These are phyloP conservation scores for Ophiocordyceps camponoti-floridani DNA, from an alignment of 2,329 filamentous ascomycete genomes.

Conservation along the genomic window DNA sequence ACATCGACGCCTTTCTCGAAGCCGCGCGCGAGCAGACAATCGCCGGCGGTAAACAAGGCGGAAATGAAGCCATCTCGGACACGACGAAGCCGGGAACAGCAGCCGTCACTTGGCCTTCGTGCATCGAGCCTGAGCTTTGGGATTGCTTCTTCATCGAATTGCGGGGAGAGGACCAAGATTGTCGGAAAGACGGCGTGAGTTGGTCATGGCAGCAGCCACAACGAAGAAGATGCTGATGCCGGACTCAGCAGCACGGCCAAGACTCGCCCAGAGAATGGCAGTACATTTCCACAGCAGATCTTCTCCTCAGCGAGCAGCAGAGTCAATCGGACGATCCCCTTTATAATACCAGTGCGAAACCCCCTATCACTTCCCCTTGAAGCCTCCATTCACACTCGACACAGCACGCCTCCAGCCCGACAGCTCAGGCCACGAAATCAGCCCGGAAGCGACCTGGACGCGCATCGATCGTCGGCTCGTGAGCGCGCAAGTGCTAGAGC, in stretches of 20 bases:
- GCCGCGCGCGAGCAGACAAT: background rate
- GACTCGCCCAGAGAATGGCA: background rate
- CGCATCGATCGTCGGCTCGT: background rate
- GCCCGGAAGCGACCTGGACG: background rate
- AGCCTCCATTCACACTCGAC: background rate
- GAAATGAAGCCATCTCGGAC: too few relatives aligned
- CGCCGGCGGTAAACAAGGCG: background rate
- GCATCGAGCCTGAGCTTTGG: background rate
- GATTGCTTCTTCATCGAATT: background rate
- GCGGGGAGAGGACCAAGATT: background rate
- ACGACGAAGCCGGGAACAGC: background rate
- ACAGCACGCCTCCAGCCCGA: background rate
- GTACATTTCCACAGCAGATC: background rate
- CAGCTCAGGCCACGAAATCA: background rate
- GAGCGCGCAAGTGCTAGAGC: background rate
- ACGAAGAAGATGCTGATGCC: background rate
- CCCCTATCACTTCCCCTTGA: background rate
- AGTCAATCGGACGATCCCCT: background rate
- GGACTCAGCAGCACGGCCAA: background rate
- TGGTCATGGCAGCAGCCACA: too few relatives aligned
- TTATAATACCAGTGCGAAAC: background rate
- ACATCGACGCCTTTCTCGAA: background rate
- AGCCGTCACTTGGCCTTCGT: background rate
- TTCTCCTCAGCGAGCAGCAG: background rate
- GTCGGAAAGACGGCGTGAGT: too few relatives aligned